A percentile compares a stretch with the other conserved stretches of the same genome.
phyloP scores from a whole-genome alignment of 441 rosid species.

The Erodium trifolium region DNA sequence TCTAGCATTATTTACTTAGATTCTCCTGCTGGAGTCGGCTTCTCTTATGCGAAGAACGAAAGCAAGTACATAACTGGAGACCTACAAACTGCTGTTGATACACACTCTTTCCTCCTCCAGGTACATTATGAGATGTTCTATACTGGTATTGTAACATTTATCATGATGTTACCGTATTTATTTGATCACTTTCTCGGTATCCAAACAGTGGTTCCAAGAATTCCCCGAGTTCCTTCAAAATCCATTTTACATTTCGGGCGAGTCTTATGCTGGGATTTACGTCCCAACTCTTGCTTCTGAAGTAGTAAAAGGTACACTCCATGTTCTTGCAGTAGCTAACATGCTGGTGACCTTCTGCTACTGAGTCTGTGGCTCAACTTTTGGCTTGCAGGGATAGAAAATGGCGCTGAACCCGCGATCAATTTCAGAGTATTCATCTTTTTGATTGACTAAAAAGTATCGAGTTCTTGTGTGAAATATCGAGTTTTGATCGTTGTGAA shows the following conservation, averaged over 20 bases:
- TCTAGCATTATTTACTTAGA: slow-evolving; percentile 54
- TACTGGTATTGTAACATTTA: background rate
- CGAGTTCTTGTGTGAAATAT: background rate
- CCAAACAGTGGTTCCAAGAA: slow-evolving; percentile 40
- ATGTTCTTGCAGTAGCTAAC: background rate
- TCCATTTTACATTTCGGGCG: slow-evolving; percentile 49
- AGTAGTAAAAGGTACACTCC: slow-evolving; percentile 39
- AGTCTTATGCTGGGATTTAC: slow-evolving; percentile 20
- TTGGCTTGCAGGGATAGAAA: slow-evolving; percentile 33
- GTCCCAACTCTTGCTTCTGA: slow-evolving; percentile 49
- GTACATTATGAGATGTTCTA: slow-evolving; percentile 17
- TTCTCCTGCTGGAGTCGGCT: slow-evolving; percentile 52
- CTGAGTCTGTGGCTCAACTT: background rate
- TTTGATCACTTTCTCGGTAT: background rate
- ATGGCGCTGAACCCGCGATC: slow-evolving; percentile 32
- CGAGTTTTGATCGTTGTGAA: background rate
- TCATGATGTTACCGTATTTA: background rate
- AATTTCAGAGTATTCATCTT: slow-evolving; percentile 40
- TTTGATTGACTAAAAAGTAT: background rate
- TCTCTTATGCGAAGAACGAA: slow-evolving; percentile 34
- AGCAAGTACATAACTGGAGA: slow-evolving; percentile 35
- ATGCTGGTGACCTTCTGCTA: background rate
- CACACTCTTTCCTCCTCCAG: slow-evolving; percentile 46
- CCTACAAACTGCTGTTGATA: slow-evolving; percentile 35
- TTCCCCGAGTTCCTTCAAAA: slow-evolving; percentile 44